Conservation (phyloP, 1,139 yeast species). For the Eremothecium cymbalariae region DNA sequence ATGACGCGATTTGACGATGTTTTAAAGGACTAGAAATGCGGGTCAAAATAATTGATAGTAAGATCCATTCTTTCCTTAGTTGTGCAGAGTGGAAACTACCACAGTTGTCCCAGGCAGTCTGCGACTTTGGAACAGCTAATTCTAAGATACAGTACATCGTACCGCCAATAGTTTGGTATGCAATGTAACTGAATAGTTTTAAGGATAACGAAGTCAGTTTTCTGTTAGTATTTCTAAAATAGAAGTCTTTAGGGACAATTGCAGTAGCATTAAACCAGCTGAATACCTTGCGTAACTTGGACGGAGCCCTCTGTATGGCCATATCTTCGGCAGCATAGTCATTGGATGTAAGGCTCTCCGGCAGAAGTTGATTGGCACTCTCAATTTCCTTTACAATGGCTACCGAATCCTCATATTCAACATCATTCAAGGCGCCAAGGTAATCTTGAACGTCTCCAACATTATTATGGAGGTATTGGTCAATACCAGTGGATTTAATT, state of each 20-base stretch:
- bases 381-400: slow-evolving; percentile 2
- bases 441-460: slow-evolving; percentile 2
- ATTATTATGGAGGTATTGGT: slow-evolving; percentile 1
- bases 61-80: slow-evolving; percentile 4
- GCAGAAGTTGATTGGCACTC: too few species aligned
- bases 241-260: slow-evolving; percentile 3
- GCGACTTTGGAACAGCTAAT: slow-evolving; percentile 2
- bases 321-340: neutral
- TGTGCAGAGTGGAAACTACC: slow-evolving; percentile 6
- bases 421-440: slow-evolving; percentile 1
- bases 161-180: slow-evolving; percentile 5
- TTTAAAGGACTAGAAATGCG: slow-evolving; percentile 2
- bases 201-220: slow-evolving; percentile 1
- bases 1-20: too few species aligned
- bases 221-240: slow-evolving; percentile 2
- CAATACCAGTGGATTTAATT: slow-evolving; percentile 4
- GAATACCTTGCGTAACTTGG: neutral
- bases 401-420: slow-evolving; percentile 3
- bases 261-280: slow-evolving; percentile 3
- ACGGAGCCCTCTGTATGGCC: neutral
- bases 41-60: slow-evolving; percentile 3
- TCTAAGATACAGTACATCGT: slow-evolving; percentile 5
- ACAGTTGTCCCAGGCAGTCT: slow-evolving; percentile 4
- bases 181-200: slow-evolving; percentile 2
- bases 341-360: neutral